Evolutionary conservation across 2,329 filamentous ascomycete species (phyloP), one percentile per base, ranked within the genome.

Genomic region (Drechslerella dactyloides): DNA sequence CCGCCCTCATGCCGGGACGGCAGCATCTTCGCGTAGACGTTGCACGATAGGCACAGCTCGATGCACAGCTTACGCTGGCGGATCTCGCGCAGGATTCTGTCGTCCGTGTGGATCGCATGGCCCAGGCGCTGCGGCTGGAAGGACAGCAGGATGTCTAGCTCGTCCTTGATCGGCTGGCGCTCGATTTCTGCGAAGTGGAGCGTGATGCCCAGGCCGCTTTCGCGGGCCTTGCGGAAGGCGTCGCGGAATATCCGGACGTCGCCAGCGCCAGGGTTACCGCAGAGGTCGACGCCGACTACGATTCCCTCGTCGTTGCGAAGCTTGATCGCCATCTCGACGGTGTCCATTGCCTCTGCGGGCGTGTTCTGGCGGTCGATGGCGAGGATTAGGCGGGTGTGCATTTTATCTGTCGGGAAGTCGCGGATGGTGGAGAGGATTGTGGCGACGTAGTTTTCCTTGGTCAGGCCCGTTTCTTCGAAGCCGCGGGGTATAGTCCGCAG

Each of bases 21-120:
- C 56, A 89, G 87, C 86, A 94, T 87, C 74, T 86, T 87, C 1
- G 89, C 89, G 74, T 88, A 85, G 1, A 94, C 89, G 76, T 94
- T 94, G 79, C 90, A 93, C 74, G 87, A 91, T 72, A 94, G 80
- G 73, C 90, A 94, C 40, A 94, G 78, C 79, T 94, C 90, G 11
- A 94, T 79, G 1, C 88, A 89, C 27, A 93, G 77, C 0, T 82
- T 82, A 11, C 82, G 81, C 51, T 78, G 76, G 10, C 80, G 78
- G 68, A 88, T 90, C 75, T 85, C 82, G 50, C 79, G 77, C 77
- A 84, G 87, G n/a, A 88, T 80, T 24, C 80, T 79, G 0, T 87
- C 84, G 0, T 86, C 84, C 1, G 91, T 87, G 78, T 91, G 86
- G 60, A 93, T 91, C 8, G 92, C 90, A 80, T 94, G 91, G 0